Evolutionary conservation across 495 filamentous ascomycete species (phyloP).

Genomic region (Parathielavia appendiculata): DNA sequence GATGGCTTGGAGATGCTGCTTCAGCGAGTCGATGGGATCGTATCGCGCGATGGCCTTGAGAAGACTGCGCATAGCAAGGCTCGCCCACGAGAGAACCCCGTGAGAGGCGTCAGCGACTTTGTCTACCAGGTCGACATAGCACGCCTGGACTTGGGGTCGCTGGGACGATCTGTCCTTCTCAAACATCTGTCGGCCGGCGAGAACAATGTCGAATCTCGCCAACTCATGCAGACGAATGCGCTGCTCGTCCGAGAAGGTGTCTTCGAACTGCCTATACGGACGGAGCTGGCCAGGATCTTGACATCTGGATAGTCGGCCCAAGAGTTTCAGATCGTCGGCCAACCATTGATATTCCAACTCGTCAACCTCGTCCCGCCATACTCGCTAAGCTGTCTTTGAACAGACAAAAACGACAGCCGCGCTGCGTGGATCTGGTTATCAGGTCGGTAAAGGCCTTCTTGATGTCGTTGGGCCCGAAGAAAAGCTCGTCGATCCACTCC

Average conservation of each 20-base stretch:
- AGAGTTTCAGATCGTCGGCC: background rate
- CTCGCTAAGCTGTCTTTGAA: slow-evolving; percentile 44
- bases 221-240: background rate
- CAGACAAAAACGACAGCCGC: slow-evolving; percentile 32
- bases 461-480: background rate
- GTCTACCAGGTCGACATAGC: too few relatives aligned
- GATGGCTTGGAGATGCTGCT: too few relatives aligned
- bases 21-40: too few relatives aligned
- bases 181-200: too few relatives aligned
- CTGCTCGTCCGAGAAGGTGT: background rate
- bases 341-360: slow-evolving; percentile 25
- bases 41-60: too few relatives aligned
- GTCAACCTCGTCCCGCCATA: slow-evolving; percentile 19
- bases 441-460: slow-evolving; percentile 3
- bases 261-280: background rate
- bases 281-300: background rate
- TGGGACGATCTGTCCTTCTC: too few relatives aligned
- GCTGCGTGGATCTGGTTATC: background rate
- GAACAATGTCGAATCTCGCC: background rate
- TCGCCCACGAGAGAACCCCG: too few relatives aligned
- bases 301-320: background rate
- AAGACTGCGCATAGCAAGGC: too few relatives aligned
- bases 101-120: background rate
- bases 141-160: too few relatives aligned
- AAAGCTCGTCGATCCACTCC: background rate